Conservation (phyloP, 352 stramenopile species). For the Saprolegnia parasitica region DNA sequence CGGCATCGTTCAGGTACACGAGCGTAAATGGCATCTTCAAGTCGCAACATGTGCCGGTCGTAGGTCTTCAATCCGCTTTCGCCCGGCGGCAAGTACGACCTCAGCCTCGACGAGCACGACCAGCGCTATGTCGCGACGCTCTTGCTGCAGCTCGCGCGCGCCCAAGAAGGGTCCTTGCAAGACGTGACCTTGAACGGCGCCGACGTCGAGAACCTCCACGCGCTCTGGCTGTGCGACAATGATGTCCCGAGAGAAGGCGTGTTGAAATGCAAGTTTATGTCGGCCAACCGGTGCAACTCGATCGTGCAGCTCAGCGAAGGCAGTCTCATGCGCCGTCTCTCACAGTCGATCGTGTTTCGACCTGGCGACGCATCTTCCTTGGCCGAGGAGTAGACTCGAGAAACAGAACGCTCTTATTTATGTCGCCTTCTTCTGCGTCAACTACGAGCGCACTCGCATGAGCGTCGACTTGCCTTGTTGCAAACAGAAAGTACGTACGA, state of each 20-base stretch:
- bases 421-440: neutral
- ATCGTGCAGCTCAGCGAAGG: conserved; percentile 18
- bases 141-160: conserved; percentile 14
- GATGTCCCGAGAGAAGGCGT: neutral
- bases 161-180: neutral
- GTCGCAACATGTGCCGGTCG: neutral
- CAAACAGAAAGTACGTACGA: neutral
- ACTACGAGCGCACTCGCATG: neutral
- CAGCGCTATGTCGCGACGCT: conserved; percentile 15
- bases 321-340: conserved; percentile 15
- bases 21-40: too few relatives aligned
- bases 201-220: conserved; percentile 1
- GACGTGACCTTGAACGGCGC: conserved; percentile 1
- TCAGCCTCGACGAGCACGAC: conserved; percentile 21
- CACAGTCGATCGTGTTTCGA: conserved; percentile 6
- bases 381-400: too few relatives aligned
- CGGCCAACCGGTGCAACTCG: conserved; percentile 13
- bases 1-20: conserved; percentile 31
- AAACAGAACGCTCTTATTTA: neutral
- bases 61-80: conserved; percentile 25
- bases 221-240: neutral
- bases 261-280: conserved; percentile 28
- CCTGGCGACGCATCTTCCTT: neutral
- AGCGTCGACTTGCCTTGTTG: neutral
- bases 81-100: conserved; percentile 24